Base-by-base conservation (phyloP, 2,329 filamentous ascomycete species). In the Amesomyces nigricolor region DNA sequence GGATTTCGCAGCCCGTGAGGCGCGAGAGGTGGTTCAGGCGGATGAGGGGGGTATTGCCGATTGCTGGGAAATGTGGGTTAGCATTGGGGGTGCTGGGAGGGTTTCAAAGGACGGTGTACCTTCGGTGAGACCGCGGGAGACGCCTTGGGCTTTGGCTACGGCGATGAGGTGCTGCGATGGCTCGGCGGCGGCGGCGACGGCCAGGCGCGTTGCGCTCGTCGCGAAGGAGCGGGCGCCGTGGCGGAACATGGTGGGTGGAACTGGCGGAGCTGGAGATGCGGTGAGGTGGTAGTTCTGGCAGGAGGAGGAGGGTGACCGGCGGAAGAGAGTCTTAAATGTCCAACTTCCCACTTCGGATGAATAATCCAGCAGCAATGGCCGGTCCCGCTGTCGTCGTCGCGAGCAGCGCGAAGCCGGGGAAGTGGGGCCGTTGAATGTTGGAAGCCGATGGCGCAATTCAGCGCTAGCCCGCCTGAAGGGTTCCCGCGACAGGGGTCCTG, bases 31-130 rank as follows among this genome's bases (percentile, higher is more conserved):
- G 83, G 73, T 95, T 92, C 49, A 99, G 79, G 47, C 88, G 86
- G 71, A 99, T 95, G 52, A 99, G 82, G 1, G 94, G 92, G 0
- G 94, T 99, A 73, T 97, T 97, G 61, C 94, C 94, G 74, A 99
- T 97, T 53, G 94, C 94, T 96, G 62, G 47, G 39, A 19, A 19
- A 19, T 19, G 37, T 49, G 39, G 13, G 46, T 19, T 19, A 19
- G 17, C 17, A 19, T 32, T 32, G 30, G 30, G 30, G 30, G 30
- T 32, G 17, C 17, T 19, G 17, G 17, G 30, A 32, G 10, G 7
- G 30, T 35, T 40, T 51, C 11, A 38, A 35, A 30, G 14, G 1
- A 1, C n/a, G 53, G 17, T 16, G 14, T 80, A 94, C 90, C 91
- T 76, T 88, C 90, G 53, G 89, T 85, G 63, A 96, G 79, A 46